Conservation (phyloP, 306 rosid genomes). For the Lagenaria siceraria region DNA sequence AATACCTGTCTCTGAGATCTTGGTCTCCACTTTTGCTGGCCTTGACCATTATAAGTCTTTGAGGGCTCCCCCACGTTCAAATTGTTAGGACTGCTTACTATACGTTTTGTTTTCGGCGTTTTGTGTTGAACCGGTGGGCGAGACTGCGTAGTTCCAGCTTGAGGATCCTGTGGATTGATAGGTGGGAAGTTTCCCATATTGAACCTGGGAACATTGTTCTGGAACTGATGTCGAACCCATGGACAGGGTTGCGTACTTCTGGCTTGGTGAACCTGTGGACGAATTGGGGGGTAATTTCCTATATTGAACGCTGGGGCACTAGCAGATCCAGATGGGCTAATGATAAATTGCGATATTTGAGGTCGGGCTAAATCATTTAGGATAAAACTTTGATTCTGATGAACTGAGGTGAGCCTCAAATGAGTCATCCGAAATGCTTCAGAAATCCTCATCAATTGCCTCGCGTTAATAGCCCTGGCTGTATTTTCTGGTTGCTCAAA, state of each 20-base stretch:
- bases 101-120: not conserved
- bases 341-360: constrained; percentile 13
- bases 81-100: constrained; percentile 12
- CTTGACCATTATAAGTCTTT: constrained; percentile 14
- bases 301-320: constrained; percentile 9
- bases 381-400: constrained; percentile 21
- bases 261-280: constrained; percentile 11
- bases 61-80: constrained; percentile 8
- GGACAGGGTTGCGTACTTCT: not conserved
- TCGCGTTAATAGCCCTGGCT: constrained; percentile 43
- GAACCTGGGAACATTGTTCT: not conserved
- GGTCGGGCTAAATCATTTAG: constrained; percentile 33
- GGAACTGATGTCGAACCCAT: not conserved
- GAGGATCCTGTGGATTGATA: not conserved
- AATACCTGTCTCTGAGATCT: constrained; percentile 10
- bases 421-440: constrained; percentile 29
- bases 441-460: constrained; percentile 40
- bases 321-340: not conserved
- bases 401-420: constrained; percentile 16
- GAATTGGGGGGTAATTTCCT: constrained; percentile 17
- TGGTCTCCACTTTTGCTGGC: constrained; percentile 43
- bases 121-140: not conserved
- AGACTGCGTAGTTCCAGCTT: not conserved
- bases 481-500: constrained; percentile 68
- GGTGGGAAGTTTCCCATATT: not conserved